Base-by-base conservation (phyloP, 2,329 filamentous ascomycete genomes). In the Aspergillus niger region DNA sequence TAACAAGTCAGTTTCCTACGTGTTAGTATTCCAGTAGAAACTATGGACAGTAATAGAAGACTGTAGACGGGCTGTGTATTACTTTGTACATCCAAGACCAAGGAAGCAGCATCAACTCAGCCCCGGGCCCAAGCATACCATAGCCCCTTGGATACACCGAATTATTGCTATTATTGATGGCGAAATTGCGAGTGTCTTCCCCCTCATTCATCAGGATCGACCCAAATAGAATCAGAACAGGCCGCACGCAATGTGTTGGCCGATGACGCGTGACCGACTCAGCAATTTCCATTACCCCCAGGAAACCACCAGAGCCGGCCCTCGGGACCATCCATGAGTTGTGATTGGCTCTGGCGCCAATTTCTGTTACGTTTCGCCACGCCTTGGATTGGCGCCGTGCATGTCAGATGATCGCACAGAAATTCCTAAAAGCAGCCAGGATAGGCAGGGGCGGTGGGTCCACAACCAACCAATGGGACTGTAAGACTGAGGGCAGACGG, bases 301-400 rank as follows among this genome's bases (percentile, higher is more conserved):
- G 64, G 61, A 73, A 74, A 74, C 64, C 64, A 49, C 57, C 54
- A 48, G 38, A 38, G 58, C 54, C 55, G 38, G 52, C 20, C 60
- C 50, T n/a, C 51, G 60, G 58, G 60, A 50, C 15, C 39, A 22
- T 5, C 28, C 38, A 24, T 6, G 11, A 39, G 4, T 43, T 26
- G 28, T 67, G 49, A 76, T 76, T 77, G 74, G 74, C 44, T 52
- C 20, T 2, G 1, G 1, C 4, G 13, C n/a, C 41, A 58, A 66
- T 76, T 77, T 76, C 70, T 73, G 63, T 77, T 77, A 77, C 74
- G 74, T 76, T 67, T 71, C 57, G 66, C 63, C 63, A 65, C 63
- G 56, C 49, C 58, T 36, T 32, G 30, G 38, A 66, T 57, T 66
- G 67, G 61, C 60, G 53, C 50, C 47, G 58, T 26, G 52, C 58